These are phyloP conservation scores for Tetracladium marchalianum DNA, from an alignment of 495 filamentous ascomycete genomes.

Conservation along the genomic window DNA sequence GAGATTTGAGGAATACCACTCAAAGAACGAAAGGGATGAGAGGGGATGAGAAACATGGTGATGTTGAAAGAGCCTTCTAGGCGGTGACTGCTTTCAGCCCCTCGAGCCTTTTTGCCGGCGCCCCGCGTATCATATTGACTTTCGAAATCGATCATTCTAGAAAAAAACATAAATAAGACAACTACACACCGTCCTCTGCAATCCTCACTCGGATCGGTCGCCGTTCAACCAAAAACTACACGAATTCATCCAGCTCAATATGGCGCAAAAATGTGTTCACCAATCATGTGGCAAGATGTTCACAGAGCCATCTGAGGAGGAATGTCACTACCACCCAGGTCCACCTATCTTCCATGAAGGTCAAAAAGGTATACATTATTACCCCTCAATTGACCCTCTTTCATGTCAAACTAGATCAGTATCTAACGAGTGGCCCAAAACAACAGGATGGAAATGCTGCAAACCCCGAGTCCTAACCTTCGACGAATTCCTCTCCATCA, in stretches of 20 bases:
- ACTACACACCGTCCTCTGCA: no score
- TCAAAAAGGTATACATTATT: conserved; percentile 91
- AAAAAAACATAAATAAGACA: neutral
- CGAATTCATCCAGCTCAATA: conserved; percentile 25
- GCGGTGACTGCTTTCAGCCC: no score
- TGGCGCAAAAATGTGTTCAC: conserved; percentile 90
- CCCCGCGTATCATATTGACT: no score
- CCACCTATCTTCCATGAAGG: conserved; percentile 96
- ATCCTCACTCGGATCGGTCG: no score
- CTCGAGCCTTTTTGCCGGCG: no score
- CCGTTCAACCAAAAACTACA: neutral
- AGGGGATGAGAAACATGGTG: neutral
- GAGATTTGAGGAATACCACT: neutral
- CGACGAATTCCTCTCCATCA: conserved; percentile 92
- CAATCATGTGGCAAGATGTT: conserved; percentile 90
- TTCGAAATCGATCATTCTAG: neutral
- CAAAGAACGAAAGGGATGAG: neutral
- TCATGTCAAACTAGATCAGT: neutral
- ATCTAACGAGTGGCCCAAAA: conserved; percentile 22
- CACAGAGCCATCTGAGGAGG: conserved; percentile 63
- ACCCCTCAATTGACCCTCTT: neutral
- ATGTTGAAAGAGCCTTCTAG: no score
- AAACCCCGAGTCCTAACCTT: conserved; percentile 97
- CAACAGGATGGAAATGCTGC: conserved; percentile 95
- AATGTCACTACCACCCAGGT: conserved; percentile 86